Conservation (phyloP, 495 filamentous ascomycete genomes). For the Xylaria cubensis region DNA sequence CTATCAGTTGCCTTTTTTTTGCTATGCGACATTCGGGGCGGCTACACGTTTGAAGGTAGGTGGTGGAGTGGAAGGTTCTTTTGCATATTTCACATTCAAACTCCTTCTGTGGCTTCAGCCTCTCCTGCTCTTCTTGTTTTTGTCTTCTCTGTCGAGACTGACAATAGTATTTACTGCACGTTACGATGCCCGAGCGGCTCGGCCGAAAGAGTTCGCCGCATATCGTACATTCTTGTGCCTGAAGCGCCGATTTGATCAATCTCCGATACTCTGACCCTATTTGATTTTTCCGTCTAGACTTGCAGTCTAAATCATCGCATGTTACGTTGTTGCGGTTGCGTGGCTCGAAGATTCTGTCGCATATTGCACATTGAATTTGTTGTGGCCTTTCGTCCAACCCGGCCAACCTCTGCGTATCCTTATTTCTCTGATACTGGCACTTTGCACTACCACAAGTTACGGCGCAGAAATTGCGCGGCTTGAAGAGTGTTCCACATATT, state of each 20-base stretch:
- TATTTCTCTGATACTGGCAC: too few relatives aligned
- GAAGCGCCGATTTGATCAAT: neutral
- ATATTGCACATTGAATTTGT: neutral
- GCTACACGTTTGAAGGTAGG: neutral
- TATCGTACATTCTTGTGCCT: neutral
- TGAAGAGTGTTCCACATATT: too few relatives aligned
- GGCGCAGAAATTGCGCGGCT: too few relatives aligned
- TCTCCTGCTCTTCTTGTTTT: neutral
- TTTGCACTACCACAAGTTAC: too few relatives aligned
- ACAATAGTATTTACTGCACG: neutral
- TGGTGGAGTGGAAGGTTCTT: neutral
- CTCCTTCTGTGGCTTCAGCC: too few relatives aligned
- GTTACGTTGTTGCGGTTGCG: too few relatives aligned
- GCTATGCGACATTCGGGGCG: neutral
- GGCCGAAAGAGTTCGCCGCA: neutral
- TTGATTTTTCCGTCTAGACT: neutral
- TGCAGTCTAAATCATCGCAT: too few relatives aligned
- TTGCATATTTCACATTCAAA: neutral
- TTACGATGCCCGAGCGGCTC: neutral
- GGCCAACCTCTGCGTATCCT: too few relatives aligned
- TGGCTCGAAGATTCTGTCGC: too few relatives aligned
- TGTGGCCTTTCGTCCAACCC: too few relatives aligned
- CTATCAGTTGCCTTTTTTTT: too few relatives aligned
- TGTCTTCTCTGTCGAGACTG: neutral
- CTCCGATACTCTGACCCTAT: neutral